Evolutionary conservation across 1,284 basidiomycete species (phyloP).

Genomic region (Neonothopanus nambi): DNA sequence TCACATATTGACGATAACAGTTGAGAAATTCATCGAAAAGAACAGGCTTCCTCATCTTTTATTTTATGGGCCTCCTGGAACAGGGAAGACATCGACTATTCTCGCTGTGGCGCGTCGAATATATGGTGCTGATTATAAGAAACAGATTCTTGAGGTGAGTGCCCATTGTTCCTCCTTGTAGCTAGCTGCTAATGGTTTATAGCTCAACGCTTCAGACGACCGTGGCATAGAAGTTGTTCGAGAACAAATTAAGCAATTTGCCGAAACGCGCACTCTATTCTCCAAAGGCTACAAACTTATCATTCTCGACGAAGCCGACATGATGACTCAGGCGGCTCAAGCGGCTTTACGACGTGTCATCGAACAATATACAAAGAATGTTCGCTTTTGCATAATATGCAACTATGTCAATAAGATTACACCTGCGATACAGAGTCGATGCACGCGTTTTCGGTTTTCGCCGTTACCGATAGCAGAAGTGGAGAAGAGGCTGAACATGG

Average conservation of each 20-base stretch:
- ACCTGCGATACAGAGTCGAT: conserved; percentile 97
- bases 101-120: conserved; percentile 94
- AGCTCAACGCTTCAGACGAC: conserved; percentile 97
- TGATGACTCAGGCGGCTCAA: conserved; percentile 99
- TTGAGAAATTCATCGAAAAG: conserved; percentile 96
- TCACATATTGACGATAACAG: conserved; percentile 41
- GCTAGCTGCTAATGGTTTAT: conserved; percentile 2
- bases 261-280: conserved; percentile 90
- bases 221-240: conserved; percentile 98
- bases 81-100: conserved; percentile 97
- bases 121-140: conserved; percentile 82
- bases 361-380: conserved; percentile 98
- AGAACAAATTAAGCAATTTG: conserved; percentile 98
- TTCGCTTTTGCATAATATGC: conserved; percentile 99
- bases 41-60: conserved; percentile 93
- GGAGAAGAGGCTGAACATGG: conserved; percentile 76
- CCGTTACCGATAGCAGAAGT: conserved; percentile 88
- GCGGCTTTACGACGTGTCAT: conserved; percentile 95
- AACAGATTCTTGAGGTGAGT: conserved; percentile 92
- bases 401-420: conserved; percentile 99
- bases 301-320: conserved; percentile 98
- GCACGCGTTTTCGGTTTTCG: conserved; percentile 97
- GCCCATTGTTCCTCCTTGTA: conserved; percentile 6
- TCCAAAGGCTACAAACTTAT: conserved; percentile 97
- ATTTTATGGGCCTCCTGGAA: conserved; percentile 98